Percentiles rank a stretch among this genome's conserved stretches.
Conservation (phyloP, 2,329 filamentous ascomycete species). For the Pseudomassariella vexata region DNA sequence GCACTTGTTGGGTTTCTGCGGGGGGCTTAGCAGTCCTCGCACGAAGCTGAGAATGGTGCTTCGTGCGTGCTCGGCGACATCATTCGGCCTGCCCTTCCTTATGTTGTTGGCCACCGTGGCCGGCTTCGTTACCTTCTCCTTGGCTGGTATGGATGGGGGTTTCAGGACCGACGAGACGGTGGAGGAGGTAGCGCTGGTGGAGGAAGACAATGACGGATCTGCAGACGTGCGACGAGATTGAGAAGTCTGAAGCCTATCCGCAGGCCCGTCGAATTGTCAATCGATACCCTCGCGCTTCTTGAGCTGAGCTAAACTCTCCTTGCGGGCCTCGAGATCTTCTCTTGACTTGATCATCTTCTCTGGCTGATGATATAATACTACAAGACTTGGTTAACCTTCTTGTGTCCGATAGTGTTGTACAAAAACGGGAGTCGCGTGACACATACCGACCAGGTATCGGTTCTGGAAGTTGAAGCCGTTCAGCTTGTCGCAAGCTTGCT, state of each 20-base stretch:
- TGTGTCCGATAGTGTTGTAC: too few relatives aligned
- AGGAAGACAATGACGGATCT: conserved; percentile 54
- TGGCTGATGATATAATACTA: conserved; percentile 60
- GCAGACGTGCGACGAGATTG: conserved; percentile 41
- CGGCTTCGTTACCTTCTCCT: conserved; percentile 18
- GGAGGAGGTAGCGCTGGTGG: conserved; percentile 24
- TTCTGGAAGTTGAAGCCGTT: conserved; percentile 99
- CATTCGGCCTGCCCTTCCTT: conserved; percentile 21
- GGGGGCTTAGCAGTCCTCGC: conserved; percentile 23
- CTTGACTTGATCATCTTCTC: conserved; percentile 73
- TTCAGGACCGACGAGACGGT: conserved; percentile 15
- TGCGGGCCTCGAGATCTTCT: conserved; percentile 88
- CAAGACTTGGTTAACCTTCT: too few relatives aligned
- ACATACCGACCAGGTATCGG: conserved; percentile 93
- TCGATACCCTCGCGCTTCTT: conserved; percentile 98
- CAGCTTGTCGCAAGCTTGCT: conserved; percentile 97
- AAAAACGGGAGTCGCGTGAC: conserved; percentile 3
- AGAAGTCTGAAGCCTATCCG: conserved; percentile 42
- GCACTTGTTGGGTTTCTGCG: conserved; percentile 25
- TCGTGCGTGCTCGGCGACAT: conserved; percentile 23
- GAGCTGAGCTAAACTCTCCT: conserved; percentile 95
- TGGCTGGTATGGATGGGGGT: conserved; percentile 14
- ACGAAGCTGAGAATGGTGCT: conserved; percentile 23
- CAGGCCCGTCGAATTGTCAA: conserved; percentile 78
- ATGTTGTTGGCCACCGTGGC: conserved; percentile 8